A percentile compares a stretch with the other conserved stretches of the same genome.
These are phyloP conservation scores for Lippia alba DNA, from an alignment of 305 asterid genomes.

Conservation along the genomic window DNA sequence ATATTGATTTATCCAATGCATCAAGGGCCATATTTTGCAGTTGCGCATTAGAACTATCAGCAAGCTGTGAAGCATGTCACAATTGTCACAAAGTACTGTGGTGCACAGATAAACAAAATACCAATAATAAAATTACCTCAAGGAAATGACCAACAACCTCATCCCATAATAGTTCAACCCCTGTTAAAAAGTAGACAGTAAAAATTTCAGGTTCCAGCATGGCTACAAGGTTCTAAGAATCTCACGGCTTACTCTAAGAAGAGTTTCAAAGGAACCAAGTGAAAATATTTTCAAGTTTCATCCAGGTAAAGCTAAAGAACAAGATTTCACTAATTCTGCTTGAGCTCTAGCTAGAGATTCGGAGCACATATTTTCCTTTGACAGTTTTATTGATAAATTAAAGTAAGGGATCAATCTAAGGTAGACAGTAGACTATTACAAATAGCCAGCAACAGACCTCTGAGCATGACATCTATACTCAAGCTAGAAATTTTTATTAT, in stretches of 20 bases:
- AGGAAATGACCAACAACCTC: conserved; percentile 85
- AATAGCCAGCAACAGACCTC: conserved; percentile 18
- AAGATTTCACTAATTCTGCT: not conserved
- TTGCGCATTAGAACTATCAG: conserved; percentile 73
- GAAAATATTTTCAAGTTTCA: conserved; percentile 4
- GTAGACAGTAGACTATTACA: not conserved
- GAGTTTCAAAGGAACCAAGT: conserved; percentile 16
- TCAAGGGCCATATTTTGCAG: conserved; percentile 80
- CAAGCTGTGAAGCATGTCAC: conserved; percentile 69
- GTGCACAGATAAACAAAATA: conserved; percentile 28
- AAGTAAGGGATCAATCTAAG: not conserved
- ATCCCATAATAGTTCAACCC: conserved; percentile 94
- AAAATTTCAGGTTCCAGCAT: conserved; percentile 26
- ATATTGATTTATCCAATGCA: conserved; percentile 92
- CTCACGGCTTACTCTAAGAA: conserved; percentile 7
- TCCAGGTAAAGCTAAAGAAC: conserved; percentile 10
- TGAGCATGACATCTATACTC: conserved; percentile 10
- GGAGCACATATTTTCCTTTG: conserved; percentile 15
- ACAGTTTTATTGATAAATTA: not conserved
- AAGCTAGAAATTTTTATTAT: not conserved
- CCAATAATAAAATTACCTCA: conserved; percentile 60
- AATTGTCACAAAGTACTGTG: conserved; percentile 31
- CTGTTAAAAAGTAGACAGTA: conserved; percentile 51
- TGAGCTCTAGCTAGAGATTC: conserved; percentile 16
- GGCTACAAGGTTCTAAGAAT: conserved; percentile 24